Conservation (phyloP, 495 filamentous ascomycete species). For the Penicillium samsonianum region DNA sequence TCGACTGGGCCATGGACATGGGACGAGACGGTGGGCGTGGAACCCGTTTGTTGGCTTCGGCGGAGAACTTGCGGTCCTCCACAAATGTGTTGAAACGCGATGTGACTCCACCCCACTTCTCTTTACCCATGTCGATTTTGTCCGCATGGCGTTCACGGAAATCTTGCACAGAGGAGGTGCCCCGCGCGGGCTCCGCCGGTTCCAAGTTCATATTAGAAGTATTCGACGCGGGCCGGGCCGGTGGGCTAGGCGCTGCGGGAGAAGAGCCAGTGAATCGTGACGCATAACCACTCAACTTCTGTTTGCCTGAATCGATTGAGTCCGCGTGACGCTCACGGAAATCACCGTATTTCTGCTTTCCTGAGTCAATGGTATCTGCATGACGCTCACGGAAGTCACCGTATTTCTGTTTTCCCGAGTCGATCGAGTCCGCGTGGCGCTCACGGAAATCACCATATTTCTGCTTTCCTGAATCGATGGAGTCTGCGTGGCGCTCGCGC, state of each 20-base stretch:
- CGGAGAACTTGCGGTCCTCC: conserved; percentile 36
- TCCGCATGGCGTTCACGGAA: conserved; percentile 71
- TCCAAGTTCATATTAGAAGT: conserved; percentile 12
- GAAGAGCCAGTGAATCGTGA: conserved; percentile 14
- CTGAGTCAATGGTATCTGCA: conserved; percentile 4
- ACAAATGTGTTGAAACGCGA: conserved; percentile 41
- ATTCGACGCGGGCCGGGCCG: conserved; percentile 7
- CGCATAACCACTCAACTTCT: conserved; percentile 5
- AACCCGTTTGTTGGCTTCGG: conserved; percentile 32
- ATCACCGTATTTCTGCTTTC: conserved; percentile 9
- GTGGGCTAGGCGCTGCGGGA: conserved; percentile 33
- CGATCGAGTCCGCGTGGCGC: conserved; percentile 60
- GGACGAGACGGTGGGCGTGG: conserved; percentile 32
- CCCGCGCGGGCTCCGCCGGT: conserved; percentile 14
- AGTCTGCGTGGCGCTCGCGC: conserved; percentile 67
- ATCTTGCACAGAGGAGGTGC: conserved; percentile 46
- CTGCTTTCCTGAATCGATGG: conserved; percentile 65
- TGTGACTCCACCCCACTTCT: conserved; percentile 55
- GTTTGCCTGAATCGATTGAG: conserved; percentile 4
- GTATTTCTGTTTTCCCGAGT: conserved; percentile 60
- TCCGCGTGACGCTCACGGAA: conserved; percentile 12
- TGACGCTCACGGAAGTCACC: conserved; percentile 52
- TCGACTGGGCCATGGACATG: conserved; percentile 10
- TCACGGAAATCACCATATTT: conserved; percentile 68
- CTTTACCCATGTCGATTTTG: conserved; percentile 66